phyloP scores from a whole-genome alignment of 352 stramenopile species.

The Pythium utonaiense region DNA sequence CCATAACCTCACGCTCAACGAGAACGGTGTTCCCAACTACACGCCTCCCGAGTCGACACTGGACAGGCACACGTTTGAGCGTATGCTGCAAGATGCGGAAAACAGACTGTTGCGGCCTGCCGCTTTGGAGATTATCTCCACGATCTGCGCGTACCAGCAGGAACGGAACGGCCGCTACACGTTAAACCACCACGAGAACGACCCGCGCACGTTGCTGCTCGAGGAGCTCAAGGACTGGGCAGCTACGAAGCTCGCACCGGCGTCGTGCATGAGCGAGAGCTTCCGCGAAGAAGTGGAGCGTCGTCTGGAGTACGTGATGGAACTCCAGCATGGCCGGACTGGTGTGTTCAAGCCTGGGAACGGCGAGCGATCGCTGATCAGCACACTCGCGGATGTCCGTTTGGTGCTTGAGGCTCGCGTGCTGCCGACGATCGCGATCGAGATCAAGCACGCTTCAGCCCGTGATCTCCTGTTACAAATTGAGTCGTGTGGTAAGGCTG shows the following conservation, averaged over 20 bases:
- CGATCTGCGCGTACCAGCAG: slow-evolving; percentile 79
- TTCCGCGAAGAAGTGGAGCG: slow-evolving; percentile 71
- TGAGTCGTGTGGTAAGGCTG: slow-evolving; percentile 69
- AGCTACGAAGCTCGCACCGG: slow-evolving; percentile 70
- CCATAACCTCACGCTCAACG: slow-evolving; percentile 79
- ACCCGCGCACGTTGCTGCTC: slow-evolving; percentile 69
- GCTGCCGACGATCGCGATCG: slow-evolving; percentile 73
- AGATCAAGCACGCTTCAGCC: slow-evolving; percentile 72
- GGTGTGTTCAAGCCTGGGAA: slow-evolving; percentile 72
- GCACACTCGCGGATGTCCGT: slow-evolving; percentile 76
- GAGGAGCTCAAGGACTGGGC: slow-evolving; percentile 86
- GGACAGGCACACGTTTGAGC: slow-evolving; percentile 82
- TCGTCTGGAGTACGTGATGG: slow-evolving; percentile 67
- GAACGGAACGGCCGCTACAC: slow-evolving; percentile 74
- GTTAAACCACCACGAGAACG: slow-evolving; percentile 74
- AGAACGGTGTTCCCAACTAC: slow-evolving; percentile 72
- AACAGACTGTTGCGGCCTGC: slow-evolving; percentile 72
- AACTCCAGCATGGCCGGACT: slow-evolving; percentile 74
- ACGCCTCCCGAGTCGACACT: slow-evolving; percentile 75
- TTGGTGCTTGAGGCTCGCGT: slow-evolving; percentile 74
- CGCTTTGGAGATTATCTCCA: slow-evolving; percentile 79
- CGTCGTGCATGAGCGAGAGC: slow-evolving; percentile 69
- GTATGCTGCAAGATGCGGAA: slow-evolving; percentile 84
- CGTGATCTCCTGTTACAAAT: slow-evolving; percentile 75
- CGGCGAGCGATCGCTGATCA: slow-evolving; percentile 69